Percentiles rank a stretch among this genome's conserved stretches.
Conservation (phyloP, 2,329 filamentous ascomycete genomes). For the Cryphonectria nitschkei region DNA sequence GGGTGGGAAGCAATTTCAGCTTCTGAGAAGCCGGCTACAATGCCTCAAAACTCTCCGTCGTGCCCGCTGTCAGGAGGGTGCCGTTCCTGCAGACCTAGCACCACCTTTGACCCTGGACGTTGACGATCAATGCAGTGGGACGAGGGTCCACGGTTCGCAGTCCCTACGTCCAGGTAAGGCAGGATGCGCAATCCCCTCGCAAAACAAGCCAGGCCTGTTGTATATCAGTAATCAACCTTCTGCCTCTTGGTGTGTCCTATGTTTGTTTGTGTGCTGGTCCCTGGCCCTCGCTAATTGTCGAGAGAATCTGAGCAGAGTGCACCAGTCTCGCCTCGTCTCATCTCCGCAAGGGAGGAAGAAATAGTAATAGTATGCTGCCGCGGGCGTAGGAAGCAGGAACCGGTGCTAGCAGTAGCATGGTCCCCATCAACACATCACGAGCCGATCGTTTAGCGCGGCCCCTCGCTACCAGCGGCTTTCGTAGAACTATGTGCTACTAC, state of each 20-base stretch:
- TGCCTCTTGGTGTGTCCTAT: background rate
- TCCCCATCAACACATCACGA: background rate
- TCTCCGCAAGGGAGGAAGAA: background rate
- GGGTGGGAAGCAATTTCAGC: constrained; percentile 3
- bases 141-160: constrained; percentile 14
- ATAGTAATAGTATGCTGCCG: background rate
- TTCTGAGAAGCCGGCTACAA: constrained; percentile 6
- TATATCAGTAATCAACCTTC: background rate
- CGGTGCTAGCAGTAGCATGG: constrained; percentile 14
- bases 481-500: background rate
- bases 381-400: constrained; percentile 6
- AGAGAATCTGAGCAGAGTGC: background rate
- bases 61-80: constrained; percentile 20
- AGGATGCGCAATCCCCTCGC: background rate
- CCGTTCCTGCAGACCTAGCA: constrained; percentile 22
- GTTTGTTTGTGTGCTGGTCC: background rate
- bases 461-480: constrained; percentile 11
- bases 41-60: constrained; percentile 8
- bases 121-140: constrained; percentile 22
- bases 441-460: background rate
- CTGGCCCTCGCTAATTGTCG: constrained; percentile 16
- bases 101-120: constrained; percentile 7
- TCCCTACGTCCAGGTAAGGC: background rate
- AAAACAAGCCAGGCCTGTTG: background rate
- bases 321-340: too few relatives aligned